Base-by-base conservation (phyloP, 176 grass and related monocot species). In the Oryza meyeriana region DNA sequence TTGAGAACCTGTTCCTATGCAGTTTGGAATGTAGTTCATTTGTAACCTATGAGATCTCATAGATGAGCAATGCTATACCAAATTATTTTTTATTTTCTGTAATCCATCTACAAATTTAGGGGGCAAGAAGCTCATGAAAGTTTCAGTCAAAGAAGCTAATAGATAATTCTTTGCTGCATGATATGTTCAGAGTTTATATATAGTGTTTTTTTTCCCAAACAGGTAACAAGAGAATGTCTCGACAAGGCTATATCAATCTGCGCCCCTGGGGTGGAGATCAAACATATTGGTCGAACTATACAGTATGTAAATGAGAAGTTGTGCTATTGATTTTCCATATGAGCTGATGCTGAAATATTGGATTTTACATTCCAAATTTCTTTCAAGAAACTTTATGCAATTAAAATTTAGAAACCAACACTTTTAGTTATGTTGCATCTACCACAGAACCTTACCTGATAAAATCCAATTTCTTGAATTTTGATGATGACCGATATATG, bases 161-260 rank as follows among this genome's bases (percentile, higher is more conserved):
- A 16, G 5, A 38, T 28, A 69, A 36, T 61, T 76, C 6, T 78
- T 66, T 82, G 22, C 16, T 72, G 58, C 33, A 31, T 81, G 74
- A 44, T 77, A 70, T 64, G 27, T 40, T 80, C 14, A n/a, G 22
- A 86, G 16, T 75, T 79, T 77, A 71, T 48, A 67, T 18, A 30
- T 85, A 39, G 41, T 67, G 41, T 67, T 29, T 57, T 72, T 81
- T 79, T 62, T 7, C 29, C 57, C 57, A 72, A 83, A 79, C 85
- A 98, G 92, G 92, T 94, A 83, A 98, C 95, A 76, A 93, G 34
- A 80, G 92, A 92, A 81, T 98, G 90, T 79, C 90, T 94, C 32
- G 44, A 91, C 61, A 94, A 88, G 79, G 92, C 92, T 79, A 94
- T 98, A 89, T 94, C 90, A 86, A 85, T 93, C 84, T 98, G 95